Evolutionary conservation across 148 eudicot species (phyloP).

Genomic region (Selenicereus undatus): DNA sequence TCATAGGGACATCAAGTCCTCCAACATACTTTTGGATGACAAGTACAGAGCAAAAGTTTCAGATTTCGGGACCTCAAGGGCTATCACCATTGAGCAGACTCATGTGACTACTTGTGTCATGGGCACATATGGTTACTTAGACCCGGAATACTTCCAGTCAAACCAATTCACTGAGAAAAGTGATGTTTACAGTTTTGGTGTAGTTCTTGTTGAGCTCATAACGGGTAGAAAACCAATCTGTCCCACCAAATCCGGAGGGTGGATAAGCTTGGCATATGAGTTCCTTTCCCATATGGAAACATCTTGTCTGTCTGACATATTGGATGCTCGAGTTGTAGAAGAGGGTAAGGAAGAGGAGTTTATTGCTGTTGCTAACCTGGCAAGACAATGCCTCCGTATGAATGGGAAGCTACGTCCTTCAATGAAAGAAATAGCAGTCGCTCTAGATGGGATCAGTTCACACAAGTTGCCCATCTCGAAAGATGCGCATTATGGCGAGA

Average conservation of each 20-base stretch:
- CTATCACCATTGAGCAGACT: background rate
- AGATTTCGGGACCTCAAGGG: background rate
- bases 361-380: conserved; percentile 20
- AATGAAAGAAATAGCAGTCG: conserved; percentile 20
- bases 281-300: conserved; percentile 25
- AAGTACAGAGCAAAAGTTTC: background rate
- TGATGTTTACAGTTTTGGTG: background rate
- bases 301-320: conserved; percentile 8
- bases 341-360: conserved; percentile 28
- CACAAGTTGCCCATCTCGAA: conserved; percentile 7
- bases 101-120: background rate
- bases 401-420: conserved; percentile 27
- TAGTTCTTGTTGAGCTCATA: background rate
- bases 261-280: conserved; percentile 24
- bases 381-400: conserved; percentile 21
- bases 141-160: background rate
- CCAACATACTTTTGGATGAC: background rate
- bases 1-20: background rate
- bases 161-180: background rate
- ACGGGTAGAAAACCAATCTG: conserved; percentile 17
- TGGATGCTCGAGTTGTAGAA: conserved; percentile 16
- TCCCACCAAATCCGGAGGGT: conserved; percentile 19
- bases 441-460: conserved; percentile 22
- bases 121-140: background rate
- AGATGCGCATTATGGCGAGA: background rate